Evolutionary conservation across 495 filamentous ascomycete species (phyloP).

Genomic region (Penicillium goetzii): DNA sequence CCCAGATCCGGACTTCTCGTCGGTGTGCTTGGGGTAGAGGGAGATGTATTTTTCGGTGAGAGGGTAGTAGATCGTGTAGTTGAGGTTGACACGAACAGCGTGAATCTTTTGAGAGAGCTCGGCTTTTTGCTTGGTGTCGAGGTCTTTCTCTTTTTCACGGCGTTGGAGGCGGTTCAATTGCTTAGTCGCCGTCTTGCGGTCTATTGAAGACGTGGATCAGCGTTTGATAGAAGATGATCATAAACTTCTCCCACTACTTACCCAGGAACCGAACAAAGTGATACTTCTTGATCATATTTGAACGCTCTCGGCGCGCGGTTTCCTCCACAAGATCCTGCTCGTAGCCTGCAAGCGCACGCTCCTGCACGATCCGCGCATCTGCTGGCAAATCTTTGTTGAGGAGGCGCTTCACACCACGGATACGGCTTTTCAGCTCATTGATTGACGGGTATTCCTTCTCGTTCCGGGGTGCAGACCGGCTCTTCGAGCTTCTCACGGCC

Average conservation of each 20-base stretch:
- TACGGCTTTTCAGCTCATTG: conserved; percentile 56
- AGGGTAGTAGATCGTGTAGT: conserved; percentile 85
- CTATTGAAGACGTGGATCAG: conserved; percentile 45
- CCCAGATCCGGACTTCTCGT: conserved; percentile 25
- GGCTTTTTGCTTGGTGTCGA: conserved; percentile 52
- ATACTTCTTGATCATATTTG: conserved; percentile 80
- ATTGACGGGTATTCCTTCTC: conserved; percentile 49
- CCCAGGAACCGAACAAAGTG: conserved; percentile 94
- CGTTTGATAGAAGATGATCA: not conserved
- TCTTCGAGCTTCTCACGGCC: conserved; percentile 30
- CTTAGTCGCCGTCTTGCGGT: conserved; percentile 81
- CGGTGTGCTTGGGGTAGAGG: conserved; percentile 61
- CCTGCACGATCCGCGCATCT: conserved; percentile 72
- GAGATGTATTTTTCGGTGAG: conserved; percentile 78
- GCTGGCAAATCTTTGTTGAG: conserved; percentile 71
- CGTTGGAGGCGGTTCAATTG: conserved; percentile 61
- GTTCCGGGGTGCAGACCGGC: conserved; percentile 25
- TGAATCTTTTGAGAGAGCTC: conserved; percentile 63
- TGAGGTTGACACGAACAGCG: conserved; percentile 74
- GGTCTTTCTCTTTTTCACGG: conserved; percentile 50
- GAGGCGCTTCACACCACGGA: conserved; percentile 58
- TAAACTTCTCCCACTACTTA: conserved; percentile 22
- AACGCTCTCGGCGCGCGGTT: conserved; percentile 63
- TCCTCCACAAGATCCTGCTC: conserved; percentile 70
- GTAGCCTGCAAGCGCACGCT: conserved; percentile 78